These are phyloP conservation scores for Pecoramyces ruminantium DNA, from an alignment of 192 early-diverging fungal genomes.

Conservation along the genomic window DNA sequence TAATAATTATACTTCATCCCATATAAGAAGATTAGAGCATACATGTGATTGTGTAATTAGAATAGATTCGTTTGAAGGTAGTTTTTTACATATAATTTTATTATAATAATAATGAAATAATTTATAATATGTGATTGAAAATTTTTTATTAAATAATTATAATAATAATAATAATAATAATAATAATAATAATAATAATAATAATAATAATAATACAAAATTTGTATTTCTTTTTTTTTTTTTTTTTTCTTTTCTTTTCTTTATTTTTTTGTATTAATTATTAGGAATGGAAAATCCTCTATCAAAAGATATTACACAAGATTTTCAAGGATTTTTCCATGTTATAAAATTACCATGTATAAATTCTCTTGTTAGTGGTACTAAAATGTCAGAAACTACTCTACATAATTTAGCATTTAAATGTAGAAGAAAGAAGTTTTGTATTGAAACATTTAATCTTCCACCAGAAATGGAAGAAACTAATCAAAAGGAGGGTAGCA, in stretches of 20 bases:
- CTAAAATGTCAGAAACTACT: constrained; percentile 21
- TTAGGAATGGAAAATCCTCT: constrained; percentile 31
- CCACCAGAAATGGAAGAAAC: constrained; percentile 82
- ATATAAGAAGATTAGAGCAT: constrained; percentile 45
- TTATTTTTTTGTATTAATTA: background rate
- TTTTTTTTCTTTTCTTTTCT: too few relatives aligned
- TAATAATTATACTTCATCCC: constrained; percentile 4
- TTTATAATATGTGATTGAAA: too few relatives aligned
- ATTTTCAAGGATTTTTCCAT: constrained; percentile 80
- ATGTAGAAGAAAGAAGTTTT: constrained; percentile 73
- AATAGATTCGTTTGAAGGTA: constrained; percentile 86
- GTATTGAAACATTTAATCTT: constrained; percentile 78
- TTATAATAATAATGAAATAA: too few relatives aligned
- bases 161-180: too few relatives aligned
- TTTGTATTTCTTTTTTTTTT: too few relatives aligned
- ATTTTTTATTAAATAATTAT: too few relatives aligned
- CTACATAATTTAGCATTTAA: constrained; percentile 59
- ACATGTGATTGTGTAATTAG: constrained; percentile 71
- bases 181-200: too few relatives aligned
- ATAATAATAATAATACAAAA: too few relatives aligned
- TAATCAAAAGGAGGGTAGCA: constrained; percentile 21
- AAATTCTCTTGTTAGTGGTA: constrained; percentile 47
- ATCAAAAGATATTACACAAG: constrained; percentile 34
- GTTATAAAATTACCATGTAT: constrained; percentile 63
- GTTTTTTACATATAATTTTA: background rate